Evolutionary conservation across 257 asterid genomes (phyloP).

Genomic region (Asclepias syriaca): DNA sequence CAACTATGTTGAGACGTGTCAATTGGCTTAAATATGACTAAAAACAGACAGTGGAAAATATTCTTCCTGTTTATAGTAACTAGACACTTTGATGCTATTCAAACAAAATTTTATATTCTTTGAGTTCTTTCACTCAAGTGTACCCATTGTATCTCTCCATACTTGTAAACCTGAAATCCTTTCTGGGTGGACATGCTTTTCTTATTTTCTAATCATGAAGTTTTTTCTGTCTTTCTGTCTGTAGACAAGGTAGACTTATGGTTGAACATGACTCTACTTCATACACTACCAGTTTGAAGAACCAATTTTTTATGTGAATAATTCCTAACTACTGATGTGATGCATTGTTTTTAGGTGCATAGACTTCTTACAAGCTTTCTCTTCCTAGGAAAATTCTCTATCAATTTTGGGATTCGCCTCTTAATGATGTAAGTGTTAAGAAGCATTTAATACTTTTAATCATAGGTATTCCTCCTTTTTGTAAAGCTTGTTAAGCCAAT

Average conservation of each 20-base stretch:
- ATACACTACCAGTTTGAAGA: not conserved
- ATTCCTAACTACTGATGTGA: not conserved
- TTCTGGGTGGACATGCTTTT: not conserved
- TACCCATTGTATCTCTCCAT: not conserved
- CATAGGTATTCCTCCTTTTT: not conserved
- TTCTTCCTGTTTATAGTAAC: not conserved
- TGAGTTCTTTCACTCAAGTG: not conserved
- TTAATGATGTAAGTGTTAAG: slow-evolving; percentile 75
- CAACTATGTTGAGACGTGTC: not conserved
- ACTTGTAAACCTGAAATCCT: not conserved
- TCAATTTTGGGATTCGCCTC: slow-evolving; percentile 97
- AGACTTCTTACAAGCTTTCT: slow-evolving; percentile 74
- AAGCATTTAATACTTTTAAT: not conserved
- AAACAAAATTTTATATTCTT: not conserved
- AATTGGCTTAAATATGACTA: not conserved
- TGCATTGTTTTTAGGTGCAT: slow-evolving; percentile 55
- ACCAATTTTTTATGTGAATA: not conserved
- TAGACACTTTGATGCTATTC: not conserved
- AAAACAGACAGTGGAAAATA: not conserved
- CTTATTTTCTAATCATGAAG: not conserved
- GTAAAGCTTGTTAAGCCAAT: not conserved
- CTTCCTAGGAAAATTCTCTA: slow-evolving; percentile 79
- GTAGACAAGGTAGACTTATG: not conserved
- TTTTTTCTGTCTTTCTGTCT: not conserved
- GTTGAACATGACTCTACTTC: not conserved